Base-by-base conservation (phyloP, 176 grass and related monocot species). In the Cymbopogon citratus region DNA sequence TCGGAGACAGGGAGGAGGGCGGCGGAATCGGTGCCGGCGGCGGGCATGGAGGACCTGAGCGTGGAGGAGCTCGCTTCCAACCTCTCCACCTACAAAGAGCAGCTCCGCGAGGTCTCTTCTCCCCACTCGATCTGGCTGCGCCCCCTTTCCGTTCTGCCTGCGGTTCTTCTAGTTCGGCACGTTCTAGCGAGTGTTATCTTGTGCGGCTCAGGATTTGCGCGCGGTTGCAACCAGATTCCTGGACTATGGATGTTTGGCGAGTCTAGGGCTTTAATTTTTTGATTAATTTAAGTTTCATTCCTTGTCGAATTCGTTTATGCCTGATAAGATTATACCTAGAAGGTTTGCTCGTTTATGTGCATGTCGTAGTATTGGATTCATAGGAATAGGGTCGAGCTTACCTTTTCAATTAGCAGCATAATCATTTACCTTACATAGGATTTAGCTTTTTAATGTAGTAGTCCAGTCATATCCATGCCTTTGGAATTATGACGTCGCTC, bases 61-160 rank as follows among this genome's bases (percentile, higher is more conserved):
- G 90, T 93, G 27, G 93, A 96, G 44, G 97, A 96, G 74, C 97
- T 99, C 77, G 91, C 91, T 23, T 91, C 93, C 75, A 99, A 96
- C 48, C 91, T 99, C 28, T 88, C 93, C 66, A 96, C 92, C 16
- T 96, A 99, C 81, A 91, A 89, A 71, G 97, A 96, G 39, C 93
- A 99, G 89, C 97, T 96, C 68, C 86, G 69, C 46, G 89, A 99
- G 93, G 93, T 96, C 73, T 81, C 10, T 23, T 75, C 77, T 36
- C 65, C 12, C 66, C 9, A 5, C 46, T 29, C 46, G 62, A 66
- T 84, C 49, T 34, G 59, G 35, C 62, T 3, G 44, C 16, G 26
- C 28, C 33, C 28, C 23, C 19, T 21, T 54, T 11, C 43, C 19
- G 19, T 51, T 14, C 0, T 24, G n/a, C 12, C 56, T 66, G 48